Conservation (phyloP, 1,284 basidiomycete genomes). For the Earliella scabrosa region DNA sequence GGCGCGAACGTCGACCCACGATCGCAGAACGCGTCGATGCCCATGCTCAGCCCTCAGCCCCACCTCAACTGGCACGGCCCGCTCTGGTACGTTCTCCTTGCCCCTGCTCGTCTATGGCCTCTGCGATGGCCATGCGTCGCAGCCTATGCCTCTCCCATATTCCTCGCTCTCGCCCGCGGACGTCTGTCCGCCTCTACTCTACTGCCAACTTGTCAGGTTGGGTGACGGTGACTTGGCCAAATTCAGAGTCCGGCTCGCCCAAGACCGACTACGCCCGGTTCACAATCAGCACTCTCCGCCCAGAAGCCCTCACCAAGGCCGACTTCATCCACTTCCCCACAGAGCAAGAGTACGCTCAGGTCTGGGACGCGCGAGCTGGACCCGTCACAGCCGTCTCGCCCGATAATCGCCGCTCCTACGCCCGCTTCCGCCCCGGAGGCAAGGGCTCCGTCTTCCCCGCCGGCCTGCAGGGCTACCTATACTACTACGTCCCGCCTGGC, state of each 20-base stretch:
- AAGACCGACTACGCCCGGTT: constrained; percentile 3
- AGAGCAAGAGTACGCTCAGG: constrained; percentile 2
- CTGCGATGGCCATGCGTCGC: too few species aligned
- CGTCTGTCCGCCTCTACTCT: not conserved
- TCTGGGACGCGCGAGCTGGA: constrained; percentile 10
- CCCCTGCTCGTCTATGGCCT: too few species aligned
- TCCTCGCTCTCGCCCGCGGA: too few species aligned
- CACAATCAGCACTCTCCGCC: constrained; percentile 5
- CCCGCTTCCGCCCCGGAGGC: not conserved
- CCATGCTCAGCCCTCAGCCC: too few species aligned
- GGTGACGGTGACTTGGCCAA: too few species aligned
- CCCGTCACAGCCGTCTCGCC: not conserved
- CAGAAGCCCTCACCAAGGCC: not conserved
- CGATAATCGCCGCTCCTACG: not conserved
- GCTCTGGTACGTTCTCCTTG: too few species aligned
- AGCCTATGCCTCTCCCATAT: too few species aligned
- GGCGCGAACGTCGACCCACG: too few species aligned
- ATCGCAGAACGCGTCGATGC: too few species aligned
- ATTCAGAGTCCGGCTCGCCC: not conserved
- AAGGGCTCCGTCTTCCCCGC: not conserved
- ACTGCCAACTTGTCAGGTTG: too few species aligned
- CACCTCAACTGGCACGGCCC: too few species aligned
- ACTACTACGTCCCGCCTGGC: constrained; percentile 1
- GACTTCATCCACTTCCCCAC: constrained; percentile 9
- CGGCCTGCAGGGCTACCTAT: constrained; percentile 10